Conservation (phyloP, 805 yeast genomes). For the Pichia kluyveri region DNA sequence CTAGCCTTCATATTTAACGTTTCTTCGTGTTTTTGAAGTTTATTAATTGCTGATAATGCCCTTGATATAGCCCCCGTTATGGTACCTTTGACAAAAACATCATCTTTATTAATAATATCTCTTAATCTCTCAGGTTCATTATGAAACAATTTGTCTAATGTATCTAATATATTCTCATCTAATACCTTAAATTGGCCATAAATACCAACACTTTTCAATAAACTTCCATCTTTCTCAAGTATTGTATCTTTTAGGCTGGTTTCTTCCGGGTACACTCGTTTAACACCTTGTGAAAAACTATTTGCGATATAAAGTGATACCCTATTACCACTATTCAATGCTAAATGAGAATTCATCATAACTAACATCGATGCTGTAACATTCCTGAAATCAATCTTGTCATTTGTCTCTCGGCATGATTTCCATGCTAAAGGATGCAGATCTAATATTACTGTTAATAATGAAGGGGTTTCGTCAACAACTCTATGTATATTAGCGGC, state of each 20-base stretch:
- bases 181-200: slow-evolving; percentile 77
- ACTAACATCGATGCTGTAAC: slow-evolving; percentile 62
- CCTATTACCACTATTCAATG: slow-evolving; percentile 74
- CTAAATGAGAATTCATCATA: slow-evolving; percentile 77
- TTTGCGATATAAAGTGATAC: slow-evolving; percentile 78
- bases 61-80: slow-evolving; percentile 74
- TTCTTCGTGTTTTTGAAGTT: slow-evolving; percentile 43
- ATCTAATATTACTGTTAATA: slow-evolving; percentile 71
- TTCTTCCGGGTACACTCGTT: slow-evolving; percentile 54
- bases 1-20: slow-evolving; percentile 50
- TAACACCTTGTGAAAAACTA: slow-evolving; percentile 46
- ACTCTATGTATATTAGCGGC: slow-evolving; percentile 14
- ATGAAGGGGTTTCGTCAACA: slow-evolving; percentile 66
- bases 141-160: slow-evolving; percentile 39
- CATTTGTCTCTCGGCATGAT: slow-evolving; percentile 28
- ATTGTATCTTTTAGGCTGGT: slow-evolving; percentile 2
- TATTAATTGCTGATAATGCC: slow-evolving; percentile 73
- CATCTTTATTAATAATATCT: slow-evolving; percentile 16
- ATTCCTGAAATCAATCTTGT: slow-evolving; percentile 39
- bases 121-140: slow-evolving; percentile 21
- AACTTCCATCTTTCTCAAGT: slow-evolving; percentile 6
- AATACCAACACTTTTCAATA: slow-evolving; percentile 50
- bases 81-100: slow-evolving; percentile 34
- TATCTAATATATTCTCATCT: slow-evolving; percentile 62
- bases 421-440: slow-evolving; percentile 67